Evolutionary conservation across 2,329 filamentous ascomycete genomes (phyloP), one percentile per base, ranked within the genome.

Genomic region (Colletotrichum magnum): DNA sequence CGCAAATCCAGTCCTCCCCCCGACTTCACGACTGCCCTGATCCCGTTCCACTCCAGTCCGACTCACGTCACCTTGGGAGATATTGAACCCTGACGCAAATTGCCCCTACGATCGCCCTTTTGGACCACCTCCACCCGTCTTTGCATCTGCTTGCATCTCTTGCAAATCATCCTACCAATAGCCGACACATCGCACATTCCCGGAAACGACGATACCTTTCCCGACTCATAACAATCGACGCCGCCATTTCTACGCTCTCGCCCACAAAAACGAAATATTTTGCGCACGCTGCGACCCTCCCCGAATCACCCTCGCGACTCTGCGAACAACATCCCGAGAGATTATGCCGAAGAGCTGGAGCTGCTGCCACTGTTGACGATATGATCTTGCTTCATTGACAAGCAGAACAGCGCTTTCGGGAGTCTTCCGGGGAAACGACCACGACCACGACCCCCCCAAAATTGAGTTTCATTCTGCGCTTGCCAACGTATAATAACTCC

Each of bases 351-450:
- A 47, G 60, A 59, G 66, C 64, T 54, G 41, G 48, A 54, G 45
- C 41, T 61, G 59, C 50, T 70, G 54, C 58, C 67, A 45, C 64
- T 72, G 66, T 70, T 72, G 72, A 72, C 68, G 70, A 73, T 70
- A 73, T 73, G 72, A 69, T 72, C 71, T 72, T 69, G 62, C 63
- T 68, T 67, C 69, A 70, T 65, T 72, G 60, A 71, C 63, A 56
- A 62, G 47, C 39, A 57, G 60, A 64, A 70, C 57, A 71, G 68
- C 64, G 68, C 68, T 62, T 57, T 64, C 64, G 70, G 68, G 66
- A 58, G 58, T 67, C 67, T 43, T 36, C 32, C 48, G 63, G 47
- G 16, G 10, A 48, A 50, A 58, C 62, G 32, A 59, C 68, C 16
- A 50, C 50, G 58, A 50, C 57, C 18, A 18, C 18, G 18, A 18